Base-by-base conservation (phyloP, 139 green algal species). In the Chlamydomonas sphaeroides region DNA sequence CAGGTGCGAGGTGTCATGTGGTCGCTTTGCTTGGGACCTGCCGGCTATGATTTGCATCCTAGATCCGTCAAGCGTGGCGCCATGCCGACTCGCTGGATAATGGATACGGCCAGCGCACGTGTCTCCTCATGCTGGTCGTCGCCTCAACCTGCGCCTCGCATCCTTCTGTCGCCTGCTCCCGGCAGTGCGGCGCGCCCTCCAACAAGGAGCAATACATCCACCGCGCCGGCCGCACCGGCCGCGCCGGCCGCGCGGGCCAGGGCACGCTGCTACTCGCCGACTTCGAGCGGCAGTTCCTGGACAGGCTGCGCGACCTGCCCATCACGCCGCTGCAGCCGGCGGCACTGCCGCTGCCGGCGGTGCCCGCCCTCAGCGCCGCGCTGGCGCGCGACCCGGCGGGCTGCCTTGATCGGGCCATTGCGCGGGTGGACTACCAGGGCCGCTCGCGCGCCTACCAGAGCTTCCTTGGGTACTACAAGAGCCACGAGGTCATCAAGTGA, bases 191-290 rank as follows among this genome's bases (percentile, higher is more conserved):
- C 38, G 45, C 87, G 7, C 81, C 87, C 1, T 63, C 85, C 28
- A 80, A 85, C 79, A 79, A 77, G 28, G 96, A 98, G 80, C 95
- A 99, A 91, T 99, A 99, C 78, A 95, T 99, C 62, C 97, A 99
- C 86, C 89, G 97, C 41, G 98, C 98, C 45, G 96, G 96, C 8
- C 91, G 97, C 69, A 99, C 97, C 17, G 97, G 96, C 0, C 90
- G 97, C 17, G 97, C 97, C 20, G 97, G 97, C 62, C 97, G 97
- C 79, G 92, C 88, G 35, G 96, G 95, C 76, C 91, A 91, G 32
- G 93, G 94, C 25, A 89, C 98, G 76, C 98, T 97, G 39, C 97
- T 99, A 89, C 96, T 99, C 38, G 78, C 78, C 1, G 87, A 93
- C 57, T 89, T 89, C 51, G 89, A 93, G 79, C 35, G 25, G 18